Base-by-base conservation (phyloP, 768 basidiomycete genomes). In the Suillus fuscotomentosus region DNA sequence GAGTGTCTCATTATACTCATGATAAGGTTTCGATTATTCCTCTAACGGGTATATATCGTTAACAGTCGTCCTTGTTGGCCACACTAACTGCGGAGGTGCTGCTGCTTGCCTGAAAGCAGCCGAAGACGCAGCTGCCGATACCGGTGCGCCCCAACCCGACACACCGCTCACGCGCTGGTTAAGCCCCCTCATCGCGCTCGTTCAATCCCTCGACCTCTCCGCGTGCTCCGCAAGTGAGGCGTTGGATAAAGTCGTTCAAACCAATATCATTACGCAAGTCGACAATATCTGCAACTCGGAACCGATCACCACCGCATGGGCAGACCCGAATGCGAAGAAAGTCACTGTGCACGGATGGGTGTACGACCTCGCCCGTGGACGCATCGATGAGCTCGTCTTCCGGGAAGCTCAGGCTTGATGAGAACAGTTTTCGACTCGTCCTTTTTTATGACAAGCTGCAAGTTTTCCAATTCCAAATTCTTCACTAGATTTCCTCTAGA, bases 81-180 rank as follows among this genome's bases (percentile, higher is more conserved):
- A 97, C 73, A 87, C 89, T 13, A 80, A 86, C 62, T 97, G 94
- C 72, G 94, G 92, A 62, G 94, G 94, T 60, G 90, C 85, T 3
- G 73, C 77, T 0, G 87, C 88, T 5, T 86, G 86, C 57, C 76
- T 85, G 47, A 69, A 73, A 0, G 83, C 86, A 50, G 81, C 78
- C 41, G 75, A 78, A 63, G 76, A 74, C n/a, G 71, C 76, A 17
- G 61, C 68, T 8, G 68, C 80, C 59, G 15, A 55, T 48, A 1
- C 36, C 5, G 5, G 5, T 5, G 61, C 71, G 34, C 65, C 74
- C 20, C 66, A 81, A 38, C 69, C 77, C 27, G 76, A 81, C 24
- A 79, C 82, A 0, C 81, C 88, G 9, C 82, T 95, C 67, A 82
- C 82, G 34, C 84, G 85, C 60, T 95, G 92, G 91, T 80, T 95